These are phyloP conservation scores for Paecilomyces variotii DNA, from an alignment of 2,329 filamentous ascomycete species.

Conservation along the genomic window DNA sequence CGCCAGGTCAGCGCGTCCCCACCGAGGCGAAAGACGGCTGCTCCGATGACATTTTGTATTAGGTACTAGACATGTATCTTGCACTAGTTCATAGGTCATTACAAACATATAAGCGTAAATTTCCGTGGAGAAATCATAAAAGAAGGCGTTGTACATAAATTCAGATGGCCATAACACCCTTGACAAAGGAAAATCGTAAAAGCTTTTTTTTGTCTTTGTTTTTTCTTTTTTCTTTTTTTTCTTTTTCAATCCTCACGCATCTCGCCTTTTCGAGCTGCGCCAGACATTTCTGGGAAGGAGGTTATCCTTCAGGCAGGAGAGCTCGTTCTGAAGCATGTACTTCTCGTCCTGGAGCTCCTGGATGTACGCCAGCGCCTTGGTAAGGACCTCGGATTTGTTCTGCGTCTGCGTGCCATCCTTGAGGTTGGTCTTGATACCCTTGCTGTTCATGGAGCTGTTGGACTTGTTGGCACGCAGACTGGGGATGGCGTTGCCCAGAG, in stretches of 20 bases:
- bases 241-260: background rate
- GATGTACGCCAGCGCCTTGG: conserved; percentile 29
- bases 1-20: background rate
- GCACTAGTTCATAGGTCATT: background rate
- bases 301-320: conserved; percentile 17
- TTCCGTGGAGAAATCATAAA: background rate
- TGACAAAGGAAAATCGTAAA: background rate
- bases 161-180: background rate
- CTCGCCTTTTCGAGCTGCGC: background rate
- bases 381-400: conserved; percentile 32
- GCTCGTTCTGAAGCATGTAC: conserved; percentile 23
- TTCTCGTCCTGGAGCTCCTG: conserved; percentile 29
- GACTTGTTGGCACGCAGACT: conserved; percentile 1
- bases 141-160: background rate
- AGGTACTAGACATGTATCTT: background rate
- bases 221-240: background rate
- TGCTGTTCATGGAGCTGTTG: conserved; percentile 14
- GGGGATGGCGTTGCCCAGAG: conserved; percentile 29
- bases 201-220: background rate
- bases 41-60: background rate
- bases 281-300: background rate
- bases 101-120: background rate
- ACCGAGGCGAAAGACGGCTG: background rate
- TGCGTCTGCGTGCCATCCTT: conserved; percentile 13
- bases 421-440: conserved; percentile 7